Percentiles rank a stretch among this genome's conserved stretches.
phyloP scores from a whole-genome alignment of 2,329 filamentous ascomycete genomes.

The Pseudogymnoascus sp. region DNA sequence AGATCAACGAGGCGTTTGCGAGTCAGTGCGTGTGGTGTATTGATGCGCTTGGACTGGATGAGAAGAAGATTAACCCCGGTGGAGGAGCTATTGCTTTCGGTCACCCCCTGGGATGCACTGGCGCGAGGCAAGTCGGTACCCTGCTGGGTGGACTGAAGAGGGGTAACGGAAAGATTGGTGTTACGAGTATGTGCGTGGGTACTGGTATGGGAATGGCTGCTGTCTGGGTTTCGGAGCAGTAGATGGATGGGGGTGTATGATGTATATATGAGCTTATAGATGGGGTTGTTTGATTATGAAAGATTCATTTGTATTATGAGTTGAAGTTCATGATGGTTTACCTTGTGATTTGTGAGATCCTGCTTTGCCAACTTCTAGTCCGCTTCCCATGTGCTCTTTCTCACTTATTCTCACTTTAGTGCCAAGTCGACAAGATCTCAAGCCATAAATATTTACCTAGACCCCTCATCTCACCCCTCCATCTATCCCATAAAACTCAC shows the following conservation, averaged over 20 bases:
- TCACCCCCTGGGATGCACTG: slow-evolving; percentile 90
- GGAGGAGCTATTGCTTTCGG: slow-evolving; percentile 94
- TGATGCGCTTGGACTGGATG: slow-evolving; percentile 73
- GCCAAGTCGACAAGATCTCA: neutral
- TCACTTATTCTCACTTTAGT: no score
- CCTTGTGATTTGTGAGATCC: neutral
- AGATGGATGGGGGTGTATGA: neutral
- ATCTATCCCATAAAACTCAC: no score
- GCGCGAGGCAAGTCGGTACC: slow-evolving; percentile 87
- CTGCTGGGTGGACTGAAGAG: slow-evolving; percentile 82
- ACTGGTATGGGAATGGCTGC: slow-evolving; percentile 98
- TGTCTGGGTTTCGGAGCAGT: slow-evolving; percentile 87
- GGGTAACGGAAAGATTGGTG: slow-evolving; percentile 74
- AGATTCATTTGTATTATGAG: neutral
- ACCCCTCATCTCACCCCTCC: neutral
- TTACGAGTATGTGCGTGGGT: slow-evolving; percentile 93
- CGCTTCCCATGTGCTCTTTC: no score
- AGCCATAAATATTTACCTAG: neutral
- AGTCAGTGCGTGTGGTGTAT: slow-evolving; percentile 91
- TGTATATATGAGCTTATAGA: neutral
- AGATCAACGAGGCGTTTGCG: slow-evolving; percentile 99
- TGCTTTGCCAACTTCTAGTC: no score
- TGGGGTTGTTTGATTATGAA: neutral
- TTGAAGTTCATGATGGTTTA: neutral
- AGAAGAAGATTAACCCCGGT: slow-evolving; percentile 92